These are phyloP conservation scores for Hanseniaspora jakobsenii DNA, from an alignment of 805 yeast genomes.

Conservation along the genomic window DNA sequence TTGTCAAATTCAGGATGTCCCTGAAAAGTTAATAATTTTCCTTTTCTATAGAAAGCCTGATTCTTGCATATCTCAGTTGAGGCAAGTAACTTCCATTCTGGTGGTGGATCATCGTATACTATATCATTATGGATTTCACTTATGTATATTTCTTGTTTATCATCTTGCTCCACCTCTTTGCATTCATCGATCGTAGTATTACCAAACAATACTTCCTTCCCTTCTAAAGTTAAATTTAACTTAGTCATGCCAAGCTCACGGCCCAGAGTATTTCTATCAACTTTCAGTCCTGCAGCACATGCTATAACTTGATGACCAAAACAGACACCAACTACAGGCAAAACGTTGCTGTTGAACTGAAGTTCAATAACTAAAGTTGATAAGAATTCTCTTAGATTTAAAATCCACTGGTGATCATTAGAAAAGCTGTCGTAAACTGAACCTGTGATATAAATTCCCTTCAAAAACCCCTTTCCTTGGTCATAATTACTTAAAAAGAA, in stretches of 20 bases:
- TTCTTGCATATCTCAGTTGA: constrained; percentile 41
- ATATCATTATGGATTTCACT: constrained; percentile 52
- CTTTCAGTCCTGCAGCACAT: constrained; percentile 50
- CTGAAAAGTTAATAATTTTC: constrained; percentile 55
- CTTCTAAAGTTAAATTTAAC: constrained; percentile 36
- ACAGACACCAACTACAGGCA: constrained; percentile 58
- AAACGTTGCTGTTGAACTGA: not conserved
- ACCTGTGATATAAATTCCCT: constrained; percentile 39
- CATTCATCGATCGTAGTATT: no score
- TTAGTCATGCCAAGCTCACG: constrained; percentile 61
- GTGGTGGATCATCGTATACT: constrained; percentile 34
- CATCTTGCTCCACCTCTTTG: no score
- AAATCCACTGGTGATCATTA: constrained; percentile 32
- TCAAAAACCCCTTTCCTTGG: constrained; percentile 15
- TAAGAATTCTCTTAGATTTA: constrained; percentile 30
- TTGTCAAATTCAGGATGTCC: constrained; percentile 78
- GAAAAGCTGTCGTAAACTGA: constrained; percentile 37
- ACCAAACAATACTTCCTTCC: constrained; percentile 21
- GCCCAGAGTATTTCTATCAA: constrained; percentile 47
- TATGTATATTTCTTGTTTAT: constrained; percentile 28
- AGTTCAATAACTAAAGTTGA: constrained; percentile 17
- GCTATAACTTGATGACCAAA: constrained; percentile 79
- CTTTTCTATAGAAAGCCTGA: constrained; percentile 54
- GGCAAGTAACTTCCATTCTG: constrained; percentile 37
- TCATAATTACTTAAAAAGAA: constrained; percentile 15